A percentile compares a stretch with the other conserved stretches of the same genome.
phyloP scores from a whole-genome alignment of 495 filamentous ascomycete species.

The Saxispiralis lemnorum region DNA sequence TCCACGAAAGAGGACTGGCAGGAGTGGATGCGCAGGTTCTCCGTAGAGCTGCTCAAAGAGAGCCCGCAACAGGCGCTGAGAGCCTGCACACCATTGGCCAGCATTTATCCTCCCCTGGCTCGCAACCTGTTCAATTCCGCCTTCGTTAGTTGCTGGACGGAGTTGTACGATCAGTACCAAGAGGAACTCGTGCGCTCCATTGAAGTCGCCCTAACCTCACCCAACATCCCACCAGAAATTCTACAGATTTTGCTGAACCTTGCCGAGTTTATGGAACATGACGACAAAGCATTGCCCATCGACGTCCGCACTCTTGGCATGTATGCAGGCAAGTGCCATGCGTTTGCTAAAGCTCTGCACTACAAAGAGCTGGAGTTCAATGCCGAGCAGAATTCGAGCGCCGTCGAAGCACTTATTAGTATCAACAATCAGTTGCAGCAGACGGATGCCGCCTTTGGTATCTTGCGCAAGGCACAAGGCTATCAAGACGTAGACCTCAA shows the following conservation, averaged over 20 bases:
- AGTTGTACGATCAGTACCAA: constrained; percentile 85
- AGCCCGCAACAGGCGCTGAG: constrained; percentile 86
- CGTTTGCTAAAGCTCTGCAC: constrained; percentile 91
- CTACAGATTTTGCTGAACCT: constrained; percentile 87
- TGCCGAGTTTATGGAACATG: constrained; percentile 98
- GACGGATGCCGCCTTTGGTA: constrained; percentile 92
- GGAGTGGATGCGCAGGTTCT: constrained; percentile 94
- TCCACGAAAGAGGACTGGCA: constrained; percentile 97
- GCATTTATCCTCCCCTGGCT: constrained; percentile 79
- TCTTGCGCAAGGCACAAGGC: constrained; percentile 79
- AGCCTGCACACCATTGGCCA: constrained; percentile 79
- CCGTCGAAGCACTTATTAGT: constrained; percentile 89
- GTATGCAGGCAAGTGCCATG: constrained; percentile 88
- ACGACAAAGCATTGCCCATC: constrained; percentile 93
- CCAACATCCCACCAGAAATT: constrained; percentile 86
- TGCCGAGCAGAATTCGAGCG: constrained; percentile 86
- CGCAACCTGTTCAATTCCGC: constrained; percentile 92
- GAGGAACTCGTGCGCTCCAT: constrained; percentile 91
- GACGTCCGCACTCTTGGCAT: constrained; percentile 85
- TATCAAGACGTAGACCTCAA: constrained; percentile 89
- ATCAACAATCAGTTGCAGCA: constrained; percentile 98
- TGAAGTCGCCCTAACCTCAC: constrained; percentile 80
- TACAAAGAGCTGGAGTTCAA: constrained; percentile 98
- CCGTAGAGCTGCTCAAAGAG: constrained; percentile 85
- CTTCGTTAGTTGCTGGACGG: constrained; percentile 97